phyloP scores from a whole-genome alignment of 805 yeast genomes.

The Candida orba region DNA sequence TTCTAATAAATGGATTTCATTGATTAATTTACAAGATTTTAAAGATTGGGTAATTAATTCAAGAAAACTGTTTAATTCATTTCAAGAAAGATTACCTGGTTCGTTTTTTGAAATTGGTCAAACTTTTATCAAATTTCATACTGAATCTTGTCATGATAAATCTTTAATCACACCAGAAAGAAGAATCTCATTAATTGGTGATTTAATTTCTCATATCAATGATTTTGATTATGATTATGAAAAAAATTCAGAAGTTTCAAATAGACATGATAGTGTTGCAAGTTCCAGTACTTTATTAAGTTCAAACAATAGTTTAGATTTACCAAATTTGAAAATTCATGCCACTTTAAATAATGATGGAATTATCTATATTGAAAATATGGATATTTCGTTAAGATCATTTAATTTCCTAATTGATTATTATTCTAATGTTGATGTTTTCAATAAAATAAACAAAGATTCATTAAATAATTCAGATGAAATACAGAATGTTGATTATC shows the following conservation, averaged over 20 bases:
- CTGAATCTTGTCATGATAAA: constrained; percentile 34
- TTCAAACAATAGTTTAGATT: not conserved
- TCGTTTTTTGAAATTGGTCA: constrained; percentile 67
- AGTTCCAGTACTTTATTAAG: not conserved
- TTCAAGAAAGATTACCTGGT: constrained; percentile 75
- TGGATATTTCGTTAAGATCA: constrained; percentile 50
- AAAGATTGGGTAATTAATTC: constrained; percentile 57
- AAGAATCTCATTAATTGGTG: constrained; percentile 67
- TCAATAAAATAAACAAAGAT: not conserved
- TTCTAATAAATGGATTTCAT: constrained; percentile 23
- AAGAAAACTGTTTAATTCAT: constrained; percentile 44
- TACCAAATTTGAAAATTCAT: constrained; percentile 42
- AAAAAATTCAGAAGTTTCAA: not conserved
- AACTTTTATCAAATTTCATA: constrained; percentile 68
- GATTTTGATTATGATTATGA: constrained; percentile 43
- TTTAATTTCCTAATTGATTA: constrained; percentile 43
- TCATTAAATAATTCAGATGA: constrained; percentile 1
- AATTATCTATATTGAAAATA: constrained; percentile 65
- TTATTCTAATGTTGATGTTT: constrained; percentile 16
- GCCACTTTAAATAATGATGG: constrained; percentile 67
- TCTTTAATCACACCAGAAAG: constrained; percentile 49
- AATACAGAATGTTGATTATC: not conserved
- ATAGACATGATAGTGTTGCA: constrained; percentile 28
- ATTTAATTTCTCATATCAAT: constrained; percentile 76
- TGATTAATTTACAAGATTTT: constrained; percentile 9